Conservation (phyloP, 2,329 filamentous ascomycete species). For the Penicillium nordicum region DNA sequence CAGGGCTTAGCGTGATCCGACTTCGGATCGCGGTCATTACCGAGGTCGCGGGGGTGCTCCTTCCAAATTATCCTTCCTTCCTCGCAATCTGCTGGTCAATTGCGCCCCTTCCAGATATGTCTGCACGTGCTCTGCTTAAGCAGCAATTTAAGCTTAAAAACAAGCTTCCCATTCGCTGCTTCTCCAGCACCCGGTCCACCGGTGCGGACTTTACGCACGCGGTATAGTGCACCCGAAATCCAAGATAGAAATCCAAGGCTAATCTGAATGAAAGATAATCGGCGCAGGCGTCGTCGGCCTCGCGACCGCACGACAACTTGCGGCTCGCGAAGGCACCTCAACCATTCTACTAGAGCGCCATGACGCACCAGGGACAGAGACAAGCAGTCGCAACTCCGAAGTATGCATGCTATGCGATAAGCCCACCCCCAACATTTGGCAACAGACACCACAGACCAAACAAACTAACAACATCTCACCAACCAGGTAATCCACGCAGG, state of each 20-base stretch:
- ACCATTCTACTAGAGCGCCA: conserved; percentile 82
- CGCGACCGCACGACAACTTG: conserved; percentile 70
- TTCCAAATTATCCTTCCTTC: neutral
- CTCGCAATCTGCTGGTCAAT: conserved; percentile 5
- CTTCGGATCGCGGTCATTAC: neutral
- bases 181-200: conserved; percentile 42
- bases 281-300: conserved; percentile 75
- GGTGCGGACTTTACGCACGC: conserved; percentile 63
- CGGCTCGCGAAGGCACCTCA: conserved; percentile 56
- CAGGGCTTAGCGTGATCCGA: neutral
- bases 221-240: conserved; percentile 28
- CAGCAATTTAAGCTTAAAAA: neutral
- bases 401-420: conserved; percentile 33
- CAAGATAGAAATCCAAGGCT: neutral
- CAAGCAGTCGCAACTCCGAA: conserved; percentile 86
- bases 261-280: conserved; percentile 48
- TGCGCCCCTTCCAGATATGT: conserved; percentile 9
- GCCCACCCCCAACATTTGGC: neutral
- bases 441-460: neutral
- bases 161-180: conserved; percentile 27
- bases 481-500: conserved; percentile 84
- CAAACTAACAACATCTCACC: neutral
- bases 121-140: conserved; percentile 10
- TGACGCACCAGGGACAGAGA: conserved; percentile 73
- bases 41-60: neutral